Evolutionary conservation across 208 protist species (phyloP).

Genomic region (Histomonas meleagridis): DNA sequence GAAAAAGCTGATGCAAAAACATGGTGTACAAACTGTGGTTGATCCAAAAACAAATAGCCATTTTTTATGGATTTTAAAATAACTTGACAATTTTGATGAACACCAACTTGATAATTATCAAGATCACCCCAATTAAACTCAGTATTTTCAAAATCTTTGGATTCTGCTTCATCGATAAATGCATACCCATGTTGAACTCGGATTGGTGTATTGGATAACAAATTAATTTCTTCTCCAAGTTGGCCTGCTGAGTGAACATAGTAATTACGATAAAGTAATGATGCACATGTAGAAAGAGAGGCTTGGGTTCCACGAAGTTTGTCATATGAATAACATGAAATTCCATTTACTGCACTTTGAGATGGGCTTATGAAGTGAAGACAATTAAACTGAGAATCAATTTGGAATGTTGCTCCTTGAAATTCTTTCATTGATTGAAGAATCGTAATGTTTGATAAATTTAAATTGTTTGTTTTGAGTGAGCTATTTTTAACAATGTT

Average conservation of each 20-base stretch:
- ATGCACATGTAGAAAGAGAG: background rate
- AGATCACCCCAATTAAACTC: background rate
- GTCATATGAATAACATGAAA: background rate
- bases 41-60: no score
- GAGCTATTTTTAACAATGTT: background rate
- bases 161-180: background rate
- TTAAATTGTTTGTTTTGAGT: background rate
- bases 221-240: background rate
- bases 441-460: background rate
- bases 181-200: background rate
- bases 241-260: background rate
- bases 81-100: constrained; percentile 1
- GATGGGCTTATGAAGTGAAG: background rate
- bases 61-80: background rate
- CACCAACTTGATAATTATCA: background rate
- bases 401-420: background rate
- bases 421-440: background rate
- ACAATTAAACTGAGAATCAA: background rate
- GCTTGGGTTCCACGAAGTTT: background rate
- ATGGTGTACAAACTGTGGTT: background rate
- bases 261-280: background rate
- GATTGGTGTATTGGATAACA: background rate
- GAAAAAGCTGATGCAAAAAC: background rate
- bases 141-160: background rate
- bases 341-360: background rate